phyloP scores from a whole-genome alignment of 495 filamentous ascomycete genomes.

The Penicillium turbatum region DNA sequence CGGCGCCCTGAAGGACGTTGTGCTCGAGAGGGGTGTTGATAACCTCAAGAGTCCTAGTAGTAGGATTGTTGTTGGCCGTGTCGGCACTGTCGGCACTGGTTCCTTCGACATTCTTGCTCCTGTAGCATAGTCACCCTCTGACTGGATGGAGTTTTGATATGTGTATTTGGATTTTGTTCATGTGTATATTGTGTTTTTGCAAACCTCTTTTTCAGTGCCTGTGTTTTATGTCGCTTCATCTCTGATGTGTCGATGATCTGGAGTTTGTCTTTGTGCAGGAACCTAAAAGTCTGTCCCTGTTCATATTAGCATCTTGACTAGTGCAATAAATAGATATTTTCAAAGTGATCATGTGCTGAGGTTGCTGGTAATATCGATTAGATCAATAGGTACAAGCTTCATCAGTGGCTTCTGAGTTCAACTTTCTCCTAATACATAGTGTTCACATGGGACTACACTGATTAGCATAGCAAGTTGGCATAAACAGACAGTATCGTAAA shows the following conservation, averaged over 20 bases:
- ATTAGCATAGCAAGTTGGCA: too few relatives aligned
- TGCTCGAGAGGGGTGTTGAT: constrained; percentile 85
- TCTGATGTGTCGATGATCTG: constrained; percentile 39
- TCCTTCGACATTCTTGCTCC: constrained; percentile 82
- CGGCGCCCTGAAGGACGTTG: constrained; percentile 85
- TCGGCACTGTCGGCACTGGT: constrained; percentile 81
- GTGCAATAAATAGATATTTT: constrained; percentile 25
- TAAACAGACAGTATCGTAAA: too few relatives aligned
- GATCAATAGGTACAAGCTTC: too few relatives aligned
- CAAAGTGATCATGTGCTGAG: background rate
- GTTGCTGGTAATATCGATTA: too few relatives aligned
- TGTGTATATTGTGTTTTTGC: constrained; percentile 22
- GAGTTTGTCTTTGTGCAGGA: constrained; percentile 42
- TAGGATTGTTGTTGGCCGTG: constrained; percentile 80
- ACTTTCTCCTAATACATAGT: too few relatives aligned
- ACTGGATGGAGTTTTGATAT: constrained; percentile 19
- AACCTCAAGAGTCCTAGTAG: constrained; percentile 79
- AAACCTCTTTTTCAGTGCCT: constrained; percentile 10
- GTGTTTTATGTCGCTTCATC: constrained; percentile 23
- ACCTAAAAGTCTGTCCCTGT: constrained; percentile 37
- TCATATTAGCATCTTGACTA: constrained; percentile 32
- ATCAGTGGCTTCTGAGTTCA: too few relatives aligned
- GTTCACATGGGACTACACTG: too few relatives aligned
- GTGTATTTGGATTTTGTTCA: constrained; percentile 4
- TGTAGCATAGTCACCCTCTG: constrained; percentile 41